phyloP scores from a whole-genome alignment of 148 eudicot species.

The Persicaria tinctoria region DNA sequence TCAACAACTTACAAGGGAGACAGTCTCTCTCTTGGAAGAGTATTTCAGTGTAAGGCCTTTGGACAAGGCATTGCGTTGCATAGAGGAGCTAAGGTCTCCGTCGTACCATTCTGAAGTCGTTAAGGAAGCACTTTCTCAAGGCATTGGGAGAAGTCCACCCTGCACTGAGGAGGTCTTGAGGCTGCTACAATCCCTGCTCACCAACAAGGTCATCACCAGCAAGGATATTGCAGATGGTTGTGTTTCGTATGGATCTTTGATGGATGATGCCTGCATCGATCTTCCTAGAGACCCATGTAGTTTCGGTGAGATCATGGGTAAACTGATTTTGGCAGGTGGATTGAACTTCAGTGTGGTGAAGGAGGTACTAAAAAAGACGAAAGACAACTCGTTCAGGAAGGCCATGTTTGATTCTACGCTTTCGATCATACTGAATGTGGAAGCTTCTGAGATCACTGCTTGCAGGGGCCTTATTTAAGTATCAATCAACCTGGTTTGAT shows the following conservation, averaged over 20 bases:
- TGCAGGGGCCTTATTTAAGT: conserved; percentile 53
- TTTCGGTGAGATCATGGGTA: conserved; percentile 74
- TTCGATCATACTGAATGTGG: conserved; percentile 42
- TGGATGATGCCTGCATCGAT: conserved; percentile 70
- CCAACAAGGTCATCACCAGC: conserved; percentile 51
- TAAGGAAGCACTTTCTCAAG: conserved; percentile 59
- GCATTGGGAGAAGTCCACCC: conserved; percentile 69
- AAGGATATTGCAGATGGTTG: conserved; percentile 60
- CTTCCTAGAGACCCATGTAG: conserved; percentile 69
- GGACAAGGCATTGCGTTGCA: conserved; percentile 70
- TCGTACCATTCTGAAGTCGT: conserved; percentile 58
- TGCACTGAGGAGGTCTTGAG: conserved; percentile 45
- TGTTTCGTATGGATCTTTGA: conserved; percentile 41
- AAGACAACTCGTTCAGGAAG: conserved; percentile 47
- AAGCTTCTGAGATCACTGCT: conserved; percentile 54
- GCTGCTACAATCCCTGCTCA: conserved; percentile 53
- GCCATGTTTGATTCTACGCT: conserved; percentile 39
- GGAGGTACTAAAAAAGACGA: conserved; percentile 50
- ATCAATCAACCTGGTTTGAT: too few species aligned
- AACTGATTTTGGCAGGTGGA: conserved; percentile 42
- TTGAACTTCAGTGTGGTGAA: conserved; percentile 48
- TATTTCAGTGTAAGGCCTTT: conserved; percentile 54
- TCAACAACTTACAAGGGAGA: conserved; percentile 45
- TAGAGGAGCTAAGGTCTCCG: conserved; percentile 68
- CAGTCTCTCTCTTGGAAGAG: conserved; percentile 65